Evolutionary conservation across 768 basidiomycete genomes (phyloP), one percentile per base, ranked within the genome.

Genomic region (Termitomyces heimii): DNA sequence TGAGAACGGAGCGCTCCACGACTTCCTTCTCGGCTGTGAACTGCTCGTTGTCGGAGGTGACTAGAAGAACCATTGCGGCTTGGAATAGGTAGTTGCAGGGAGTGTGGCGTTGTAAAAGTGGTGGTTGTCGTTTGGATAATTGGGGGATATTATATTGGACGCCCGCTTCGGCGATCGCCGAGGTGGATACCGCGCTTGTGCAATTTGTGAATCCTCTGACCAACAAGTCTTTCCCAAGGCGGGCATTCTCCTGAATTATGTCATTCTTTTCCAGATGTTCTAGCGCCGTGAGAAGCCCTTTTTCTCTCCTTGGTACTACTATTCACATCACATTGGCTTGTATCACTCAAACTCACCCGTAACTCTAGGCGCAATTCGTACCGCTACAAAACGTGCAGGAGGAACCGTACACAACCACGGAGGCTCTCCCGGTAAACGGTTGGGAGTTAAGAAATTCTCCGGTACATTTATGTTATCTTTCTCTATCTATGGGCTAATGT

Each of bases 361-460:
- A 80, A 72, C 34, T 6, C 55, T 73, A 65, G 86, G 87, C 31
- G 82, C 94, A 43, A 77, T 96, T 49, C 87, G 96, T 67, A 96
- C 89, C 13, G 94, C 97, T 35, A 98, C 97, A 56, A 99, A 99
- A 73, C 86, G 93, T 43, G 96, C 94, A 45, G 96, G 95, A 64
- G 97, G 97, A 40, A 92, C 89, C 8, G 89, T 94, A 3, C 86
- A 89, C 70, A 98, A 98, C 70, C 89, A 94, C 64, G 86, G 96
- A 58, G 89, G 92, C 59, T 94, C 94, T 0, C 88, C 93, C 13
- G 97, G 97, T 62, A 89, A 93, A 72, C 86, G 97, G 24, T 75
- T 99, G 31, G 97, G 97, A 63, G 78, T 98, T 42, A 99, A 98
- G 77, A 94, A 93, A 72, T 98, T 94, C 72, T 94, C 93, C 61